Base-by-base conservation (phyloP, 306 rosid species). In the Abrus precatorius region DNA sequence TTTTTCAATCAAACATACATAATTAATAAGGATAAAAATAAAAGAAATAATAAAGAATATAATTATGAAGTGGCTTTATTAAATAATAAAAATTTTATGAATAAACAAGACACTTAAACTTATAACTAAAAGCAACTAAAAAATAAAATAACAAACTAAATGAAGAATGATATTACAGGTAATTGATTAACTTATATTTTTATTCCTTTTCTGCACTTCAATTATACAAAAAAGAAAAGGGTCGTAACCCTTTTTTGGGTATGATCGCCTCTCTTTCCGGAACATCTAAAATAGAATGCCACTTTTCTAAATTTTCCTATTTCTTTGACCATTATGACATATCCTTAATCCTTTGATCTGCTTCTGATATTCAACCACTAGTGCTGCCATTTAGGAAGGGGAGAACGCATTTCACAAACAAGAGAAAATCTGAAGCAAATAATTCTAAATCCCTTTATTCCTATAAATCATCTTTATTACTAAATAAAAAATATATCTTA, bases 211-310 rank as follows among this genome's bases (percentile, higher is more conserved):
- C 32, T 36, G 3, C 14, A 14, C 14, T n/a, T 66, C 36, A 43
- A 66, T 30, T 20, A 66, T 20, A 12, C 71, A 14, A 14, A 65
- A 34, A 14, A 65, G 52, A 65, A 20, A 40, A 65, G 71, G 50
- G 41, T 65, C n/a, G 5, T 36, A 36, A 4, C 36, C 68, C 78
- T 41, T 56, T 47, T 74, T 13, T 74, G 52, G 55, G 55, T 43
- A 66, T 43, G 72, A 56, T 74, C 55, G 30, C 44, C 6, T 73
- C 67, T 57, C 68, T 29, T 74, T 74, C 57, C 44, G 78, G 43
- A 74, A 74, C 78, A 56, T 27, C 43, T 27, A 74, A 36, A 57
- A 40, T 41, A 56, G 52, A 66, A 27, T 66, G 7, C 52, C 34
- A 56, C 50, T 55, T 55, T 55, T 38, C 41, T 73, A 74, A 34